Percentiles rank a stretch among this genome's conserved stretches.
Conservation (phyloP, 768 basidiomycete genomes). For the Xerocomellus chrysenteron region DNA sequence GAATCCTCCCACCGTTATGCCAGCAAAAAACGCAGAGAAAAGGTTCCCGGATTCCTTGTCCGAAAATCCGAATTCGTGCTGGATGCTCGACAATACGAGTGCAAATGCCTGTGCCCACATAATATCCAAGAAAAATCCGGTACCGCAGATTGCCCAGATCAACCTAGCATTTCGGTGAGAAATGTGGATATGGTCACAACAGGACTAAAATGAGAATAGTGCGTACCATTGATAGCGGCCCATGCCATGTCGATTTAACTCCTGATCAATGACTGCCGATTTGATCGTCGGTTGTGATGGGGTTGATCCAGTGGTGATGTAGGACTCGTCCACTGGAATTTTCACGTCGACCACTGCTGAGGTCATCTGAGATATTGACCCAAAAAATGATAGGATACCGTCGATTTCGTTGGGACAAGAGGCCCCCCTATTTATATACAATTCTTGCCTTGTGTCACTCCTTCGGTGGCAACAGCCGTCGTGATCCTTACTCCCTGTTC, state of each 20-base stretch:
- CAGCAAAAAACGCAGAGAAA: background rate
- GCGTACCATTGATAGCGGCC: conserved; percentile 18
- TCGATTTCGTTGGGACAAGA: background rate
- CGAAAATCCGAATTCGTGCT: conserved; percentile 17
- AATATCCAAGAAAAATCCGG: conserved; percentile 10
- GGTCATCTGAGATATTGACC: background rate
- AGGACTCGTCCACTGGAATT: background rate
- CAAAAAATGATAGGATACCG: background rate
- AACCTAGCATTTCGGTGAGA: background rate
- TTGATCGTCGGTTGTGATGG: conserved; percentile 1
- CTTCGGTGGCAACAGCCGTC: background rate
- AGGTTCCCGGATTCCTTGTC: conserved; percentile 16
- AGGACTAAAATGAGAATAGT: background rate
- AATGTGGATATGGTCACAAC: background rate
- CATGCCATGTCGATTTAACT: conserved; percentile 16
- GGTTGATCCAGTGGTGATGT: background rate
- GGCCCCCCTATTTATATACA: background rate
- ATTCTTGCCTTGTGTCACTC: background rate
- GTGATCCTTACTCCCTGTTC: background rate
- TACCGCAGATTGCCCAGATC: conserved; percentile 15
- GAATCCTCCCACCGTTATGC: conserved; percentile 5
- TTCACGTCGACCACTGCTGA: background rate
- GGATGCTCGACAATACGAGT: conserved; percentile 1
- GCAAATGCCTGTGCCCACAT: conserved; percentile 2
- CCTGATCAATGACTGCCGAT: conserved; percentile 8